Conservation (phyloP, 306 rosid species). For the Malus sieversii region DNA sequence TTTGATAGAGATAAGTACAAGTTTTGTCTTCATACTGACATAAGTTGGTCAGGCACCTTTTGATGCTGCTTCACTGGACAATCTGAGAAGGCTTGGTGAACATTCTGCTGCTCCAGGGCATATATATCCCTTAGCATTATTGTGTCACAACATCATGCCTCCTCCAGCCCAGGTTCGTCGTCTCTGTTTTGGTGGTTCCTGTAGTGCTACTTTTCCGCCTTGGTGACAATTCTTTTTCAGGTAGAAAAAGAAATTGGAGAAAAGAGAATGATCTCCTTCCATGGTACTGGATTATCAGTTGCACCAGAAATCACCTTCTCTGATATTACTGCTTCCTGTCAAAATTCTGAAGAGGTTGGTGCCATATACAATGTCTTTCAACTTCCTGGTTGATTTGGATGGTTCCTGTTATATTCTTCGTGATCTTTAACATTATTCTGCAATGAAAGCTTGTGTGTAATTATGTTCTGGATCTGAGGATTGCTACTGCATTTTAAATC, state of each 20-base stretch:
- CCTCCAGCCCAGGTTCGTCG: conserved; percentile 66
- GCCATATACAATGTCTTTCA: conserved; percentile 16
- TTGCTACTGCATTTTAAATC: background rate
- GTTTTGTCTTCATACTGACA: background rate
- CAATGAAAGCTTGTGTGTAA: background rate
- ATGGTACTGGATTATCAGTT: conserved; percentile 72
- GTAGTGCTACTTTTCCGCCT: conserved; percentile 7
- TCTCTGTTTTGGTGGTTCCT: conserved; percentile 21
- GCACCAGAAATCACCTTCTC: conserved; percentile 64
- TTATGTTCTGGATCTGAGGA: background rate
- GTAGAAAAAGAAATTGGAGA: conserved; percentile 91
- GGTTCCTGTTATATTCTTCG: conserved; percentile 1
- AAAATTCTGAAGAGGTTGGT: conserved; percentile 63
- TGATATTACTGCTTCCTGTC: conserved; percentile 30
- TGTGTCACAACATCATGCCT: conserved; percentile 92
- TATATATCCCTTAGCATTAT: conserved; percentile 74
- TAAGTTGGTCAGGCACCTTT: conserved; percentile 76
- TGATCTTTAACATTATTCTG: background rate
- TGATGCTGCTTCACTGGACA: conserved; percentile 83
- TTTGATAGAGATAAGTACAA: conserved; percentile 33
- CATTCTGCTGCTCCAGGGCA: conserved; percentile 85
- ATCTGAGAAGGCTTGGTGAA: conserved; percentile 82
- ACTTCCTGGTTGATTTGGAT: conserved; percentile 2
- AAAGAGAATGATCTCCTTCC: conserved; percentile 71
- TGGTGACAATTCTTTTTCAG: conserved; percentile 32